Evolutionary conservation across 805 yeast species (phyloP), one percentile per base, ranked within the genome.

Genomic region (Candida krabiensis): DNA sequence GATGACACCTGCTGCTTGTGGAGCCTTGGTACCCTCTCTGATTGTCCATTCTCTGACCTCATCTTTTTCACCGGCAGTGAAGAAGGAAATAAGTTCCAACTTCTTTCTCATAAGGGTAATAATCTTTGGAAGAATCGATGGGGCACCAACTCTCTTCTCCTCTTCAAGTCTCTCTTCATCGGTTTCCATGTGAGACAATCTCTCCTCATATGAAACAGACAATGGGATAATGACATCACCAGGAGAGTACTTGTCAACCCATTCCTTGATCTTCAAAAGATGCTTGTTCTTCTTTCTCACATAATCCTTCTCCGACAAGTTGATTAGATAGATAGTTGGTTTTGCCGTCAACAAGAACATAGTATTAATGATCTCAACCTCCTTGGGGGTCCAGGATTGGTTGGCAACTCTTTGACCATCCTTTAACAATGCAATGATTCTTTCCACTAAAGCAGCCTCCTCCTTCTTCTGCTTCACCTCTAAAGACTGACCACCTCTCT

Each of bases 31-130:
- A 21, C 88, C 86, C 35, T 71, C 70, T 56, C 90, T 73, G 38
- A 89, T 71, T 13, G 89, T 84, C 97, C 97, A 89, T 60, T 89
- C 95, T 55, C 91, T 70, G 8, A 85, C 90, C 63, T 89, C 96
- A 25, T 56, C 58, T 35, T 73, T 70, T 18, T 81, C 80, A 19
- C 96, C 96, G 57, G 95, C 86, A 0, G 97, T 89, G 66, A 83
- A 89, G 61, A 77, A 89, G 28, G 95, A 84, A 16, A 87, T 85
- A 57, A 89, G 69, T 37, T 80, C 77, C 41, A 89, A 69, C 41
- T 78, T 73, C 41, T 69, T 61, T 57, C 95, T 75, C 85, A 88
- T 83, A 41, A 75, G 70, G 13, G 65, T 59, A 27, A 87, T 80
- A 30, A 84, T 77, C 34, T 64, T 63, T n/a, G 87, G 83, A 34